phyloP scores from a whole-genome alignment of 106 monocot genomes.

The Platanthera guangdongensis region DNA sequence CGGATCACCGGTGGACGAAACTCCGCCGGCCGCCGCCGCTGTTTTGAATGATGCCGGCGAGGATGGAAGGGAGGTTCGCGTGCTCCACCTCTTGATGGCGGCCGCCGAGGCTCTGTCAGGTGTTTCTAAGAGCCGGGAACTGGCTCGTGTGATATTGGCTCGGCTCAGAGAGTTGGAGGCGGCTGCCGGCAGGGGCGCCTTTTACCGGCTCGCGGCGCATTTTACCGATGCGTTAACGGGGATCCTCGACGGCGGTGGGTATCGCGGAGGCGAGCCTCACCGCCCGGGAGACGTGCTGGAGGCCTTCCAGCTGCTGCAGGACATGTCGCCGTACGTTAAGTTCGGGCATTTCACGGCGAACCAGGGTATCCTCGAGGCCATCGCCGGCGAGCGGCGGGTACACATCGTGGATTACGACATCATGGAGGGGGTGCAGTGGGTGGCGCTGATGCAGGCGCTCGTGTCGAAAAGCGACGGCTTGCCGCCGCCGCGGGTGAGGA shows the following conservation, averaged over 20 bases:
- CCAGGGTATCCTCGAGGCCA: constrained; percentile 47
- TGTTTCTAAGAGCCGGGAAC: no score
- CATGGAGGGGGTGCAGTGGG: constrained; percentile 45
- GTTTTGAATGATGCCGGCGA: no score
- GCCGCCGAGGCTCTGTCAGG: no score
- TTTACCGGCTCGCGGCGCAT: constrained; percentile 41
- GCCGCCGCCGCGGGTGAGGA: constrained; percentile 39
- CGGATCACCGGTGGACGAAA: no score
- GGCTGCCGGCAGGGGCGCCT: constrained; percentile 6
- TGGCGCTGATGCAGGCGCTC: constrained; percentile 42
- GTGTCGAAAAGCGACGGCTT: constrained; percentile 10
- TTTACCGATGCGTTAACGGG: constrained; percentile 40
- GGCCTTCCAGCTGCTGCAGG: constrained; percentile 47
- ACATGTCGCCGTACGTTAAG: constrained; percentile 50
- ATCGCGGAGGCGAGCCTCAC: neutral
- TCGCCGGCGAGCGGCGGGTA: constrained; percentile 22
- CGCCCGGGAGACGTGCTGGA: constrained; percentile 19
- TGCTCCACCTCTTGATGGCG: no score
- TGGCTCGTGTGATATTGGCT: no score
- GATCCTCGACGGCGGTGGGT: constrained; percentile 21
- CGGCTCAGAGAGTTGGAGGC: neutral
- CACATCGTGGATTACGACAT: constrained; percentile 50
- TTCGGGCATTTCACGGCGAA: constrained; percentile 60
- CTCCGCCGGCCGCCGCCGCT: no score
- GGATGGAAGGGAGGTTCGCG: no score